Evolutionary conservation across 2,329 filamentous ascomycete species (phyloP).

Genomic region (Metarhizium album): DNA sequence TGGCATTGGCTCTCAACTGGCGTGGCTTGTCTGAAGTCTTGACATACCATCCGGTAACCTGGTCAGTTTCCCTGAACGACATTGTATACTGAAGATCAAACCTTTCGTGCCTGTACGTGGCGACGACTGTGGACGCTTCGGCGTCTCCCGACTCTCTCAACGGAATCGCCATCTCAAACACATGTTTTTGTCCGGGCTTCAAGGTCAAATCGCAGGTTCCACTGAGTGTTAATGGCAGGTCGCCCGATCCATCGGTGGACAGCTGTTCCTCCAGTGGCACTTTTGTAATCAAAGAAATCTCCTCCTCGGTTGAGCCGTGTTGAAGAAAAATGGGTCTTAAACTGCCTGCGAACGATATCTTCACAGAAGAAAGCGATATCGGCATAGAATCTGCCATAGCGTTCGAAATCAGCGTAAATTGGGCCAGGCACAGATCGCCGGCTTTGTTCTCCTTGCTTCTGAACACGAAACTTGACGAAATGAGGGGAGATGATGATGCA

Average conservation of each 20-base stretch:
- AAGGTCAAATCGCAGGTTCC: slow-evolving; percentile 56
- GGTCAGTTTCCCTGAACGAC: slow-evolving; percentile 33
- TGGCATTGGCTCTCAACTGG: slow-evolving; percentile 37
- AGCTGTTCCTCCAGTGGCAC: slow-evolving; percentile 21
- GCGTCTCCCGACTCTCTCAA: slow-evolving; percentile 76
- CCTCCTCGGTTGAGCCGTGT: slow-evolving; percentile 22
- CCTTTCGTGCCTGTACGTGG: slow-evolving; percentile 51
- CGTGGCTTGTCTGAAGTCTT: slow-evolving; percentile 31
- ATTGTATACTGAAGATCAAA: slow-evolving; percentile 60
- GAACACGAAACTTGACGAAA: slow-evolving; percentile 47
- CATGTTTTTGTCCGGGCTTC: slow-evolving; percentile 52
- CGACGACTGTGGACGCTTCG: slow-evolving; percentile 49
- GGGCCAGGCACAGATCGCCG: slow-evolving; percentile 46
- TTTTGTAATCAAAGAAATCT: slow-evolving; percentile 9
- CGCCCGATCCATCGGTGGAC: slow-evolving; percentile 12
- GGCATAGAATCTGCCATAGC: slow-evolving; percentile 42
- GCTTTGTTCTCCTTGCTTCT: slow-evolving; percentile 47
- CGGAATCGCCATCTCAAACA: slow-evolving; percentile 61
- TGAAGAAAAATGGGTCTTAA: slow-evolving; percentile 44
- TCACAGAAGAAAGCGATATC: slow-evolving; percentile 39
- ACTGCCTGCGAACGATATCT: slow-evolving; percentile 45
- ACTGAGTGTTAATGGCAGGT: slow-evolving; percentile 28
- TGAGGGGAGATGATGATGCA: slow-evolving; percentile 39
- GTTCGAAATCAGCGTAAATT: slow-evolving; percentile 46
- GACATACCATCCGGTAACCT: slow-evolving; percentile 39